Base-by-base conservation (phyloP, 1,139 yeast species). In the Taiozyma sp. region DNA sequence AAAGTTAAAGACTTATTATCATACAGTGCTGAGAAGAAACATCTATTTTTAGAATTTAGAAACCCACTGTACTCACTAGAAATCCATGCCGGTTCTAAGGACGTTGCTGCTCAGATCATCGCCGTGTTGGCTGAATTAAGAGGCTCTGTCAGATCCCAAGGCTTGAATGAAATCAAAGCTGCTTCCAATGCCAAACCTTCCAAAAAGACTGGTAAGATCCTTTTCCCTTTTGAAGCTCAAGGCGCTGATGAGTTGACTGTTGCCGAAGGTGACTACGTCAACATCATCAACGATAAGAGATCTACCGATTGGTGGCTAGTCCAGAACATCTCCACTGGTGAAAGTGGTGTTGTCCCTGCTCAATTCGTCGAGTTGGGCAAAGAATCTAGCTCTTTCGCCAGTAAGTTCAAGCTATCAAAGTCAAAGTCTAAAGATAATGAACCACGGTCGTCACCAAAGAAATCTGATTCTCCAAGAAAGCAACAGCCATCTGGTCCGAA, bases 291-390 rank as follows among this genome's bases (percentile, higher is more conserved):
- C 65, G 93, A 87, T 65, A 78, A 79, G 54, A 85, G 85, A 66
- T 87, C 96, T 24, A 79, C 77, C 58, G 98, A 93, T 62, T 93
- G 99, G 99, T 92, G 97, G 97, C 79, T 90, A 81, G 93, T 95
- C 59, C 86, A 91, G 66, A 79, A 80, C 58, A 69, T 79, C 12
- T 72, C 73, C 4, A 76, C 83, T 42, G 95, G 96, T 16, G 76
- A 76, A 57, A 86, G 81, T 65, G 99, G 99, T 57, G 95, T 92
- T 45, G 85, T 93, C 50, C 99, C 99, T 4, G 79, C 96, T 5
- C 83, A 89, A 49, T 93, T 89, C 64, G 79, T 95, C 54, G 93
- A 90, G 62, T 74, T 87, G 14, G 67, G 76, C 60, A 65, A 63
- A 30, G 62, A 58, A n/a, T 44, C 54, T 16, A 47, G 56, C 4